Percentiles rank a stretch among this genome's conserved stretches.
Evolutionary conservation across 768 basidiomycete species (phyloP).

Genomic region (Amanita polypyramis): DNA sequence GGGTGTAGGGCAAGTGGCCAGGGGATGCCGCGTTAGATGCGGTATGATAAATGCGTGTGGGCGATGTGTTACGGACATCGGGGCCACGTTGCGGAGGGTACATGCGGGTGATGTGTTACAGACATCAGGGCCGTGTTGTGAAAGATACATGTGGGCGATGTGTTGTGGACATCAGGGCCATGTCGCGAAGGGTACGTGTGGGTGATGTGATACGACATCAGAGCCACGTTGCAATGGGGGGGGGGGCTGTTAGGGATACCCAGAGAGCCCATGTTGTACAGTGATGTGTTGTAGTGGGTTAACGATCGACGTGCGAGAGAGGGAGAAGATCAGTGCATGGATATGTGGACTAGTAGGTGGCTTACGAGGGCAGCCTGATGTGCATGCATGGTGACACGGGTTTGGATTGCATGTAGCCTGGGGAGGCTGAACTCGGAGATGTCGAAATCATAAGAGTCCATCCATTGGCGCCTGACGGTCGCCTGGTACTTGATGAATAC

Average conservation of each 20-base stretch:
- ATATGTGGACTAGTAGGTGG: no score
- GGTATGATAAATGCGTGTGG: neutral
- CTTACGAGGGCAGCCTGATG: constrained; percentile 1
- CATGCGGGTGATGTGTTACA: neutral
- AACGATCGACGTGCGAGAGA: no score
- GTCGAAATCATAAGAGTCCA: neutral
- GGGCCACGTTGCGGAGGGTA: neutral
- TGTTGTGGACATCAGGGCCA: no score
- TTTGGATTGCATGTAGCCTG: neutral
- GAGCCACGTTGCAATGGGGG: neutral
- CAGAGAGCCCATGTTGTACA: neutral
- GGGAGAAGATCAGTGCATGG: neutral
- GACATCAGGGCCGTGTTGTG: neutral
- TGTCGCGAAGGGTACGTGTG: no score
- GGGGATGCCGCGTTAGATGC: neutral
- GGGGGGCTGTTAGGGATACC: neutral
- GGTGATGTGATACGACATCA: neutral
- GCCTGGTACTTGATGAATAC: constrained; percentile 1
- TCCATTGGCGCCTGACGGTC: neutral
- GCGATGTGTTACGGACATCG: neutral
- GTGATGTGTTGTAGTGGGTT: neutral
- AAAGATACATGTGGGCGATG: neutral
- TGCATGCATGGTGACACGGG: neutral
- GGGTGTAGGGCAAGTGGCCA: neutral
- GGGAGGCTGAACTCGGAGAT: neutral